Base-by-base conservation (phyloP, 2,329 filamentous ascomycete genomes). In the Nigrospora oryzae region DNA sequence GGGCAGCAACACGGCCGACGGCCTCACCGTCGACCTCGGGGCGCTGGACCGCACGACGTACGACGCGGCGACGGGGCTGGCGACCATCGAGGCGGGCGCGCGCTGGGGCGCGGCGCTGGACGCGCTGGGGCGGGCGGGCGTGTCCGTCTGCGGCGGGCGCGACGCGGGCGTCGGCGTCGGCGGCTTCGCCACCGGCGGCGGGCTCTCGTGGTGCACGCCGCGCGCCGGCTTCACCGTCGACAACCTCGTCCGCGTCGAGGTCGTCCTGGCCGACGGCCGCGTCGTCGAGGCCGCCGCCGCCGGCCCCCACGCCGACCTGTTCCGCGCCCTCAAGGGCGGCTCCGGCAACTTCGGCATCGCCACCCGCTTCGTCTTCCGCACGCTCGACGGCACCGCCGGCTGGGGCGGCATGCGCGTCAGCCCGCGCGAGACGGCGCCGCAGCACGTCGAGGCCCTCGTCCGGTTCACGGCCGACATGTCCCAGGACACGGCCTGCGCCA, bases 161-260 rank as follows among this genome's bases (percentile, higher is more conserved):
- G 48, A 51, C 31, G 36, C 31, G n/a, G 60, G 10, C 2, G 60
- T 66, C 16, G 63, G 64, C 23, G 64, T 65, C 15, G 56, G 58
- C 2, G 64, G 64, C 4, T 55, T 62, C 31, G 40, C 63, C 13
- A 53, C 63, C 2, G 62, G 63, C 11, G 60, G 66, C 40, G 68
- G 67, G 3, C 54, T 68, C 16, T 66, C 64, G 3, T 68, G 60
- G 52, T 63, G 67, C 52, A 59, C 64, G 13, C 56, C 59, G 7
- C 57, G 57, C 4, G 55, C 53, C 49, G 58, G 58, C 19, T 49
- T 53, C 6, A 50, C 58, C 11, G 46, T 59, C 28, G 59, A 62
- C 46, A 48, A 48, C 36, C 49, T 62, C 36, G 7, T 53, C 30
- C 56, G 50, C 33, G 46, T 53, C 36, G 52, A 58, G 33, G 56